A percentile compares a stretch with the other conserved stretches of the same genome.
Conservation (phyloP, 352 stramenopile species). For the Pythium graminicola region DNA sequence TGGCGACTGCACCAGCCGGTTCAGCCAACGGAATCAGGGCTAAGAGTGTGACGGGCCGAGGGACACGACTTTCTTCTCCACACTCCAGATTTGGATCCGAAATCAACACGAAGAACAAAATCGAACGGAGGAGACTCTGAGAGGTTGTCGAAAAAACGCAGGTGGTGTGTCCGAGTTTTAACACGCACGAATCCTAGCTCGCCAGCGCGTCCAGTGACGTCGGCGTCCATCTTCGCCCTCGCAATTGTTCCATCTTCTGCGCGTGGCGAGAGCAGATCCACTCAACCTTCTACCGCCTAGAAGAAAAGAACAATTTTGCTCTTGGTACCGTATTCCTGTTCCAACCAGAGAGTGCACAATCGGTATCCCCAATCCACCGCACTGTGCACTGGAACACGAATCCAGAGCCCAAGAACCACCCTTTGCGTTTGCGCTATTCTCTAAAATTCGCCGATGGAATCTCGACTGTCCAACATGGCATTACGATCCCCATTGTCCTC, state of each 20-base stretch:
- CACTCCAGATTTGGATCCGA: background rate
- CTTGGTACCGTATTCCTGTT: too few relatives aligned
- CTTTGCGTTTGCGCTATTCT: background rate
- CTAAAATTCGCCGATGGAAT: conserved; percentile 14
- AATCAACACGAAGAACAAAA: background rate
- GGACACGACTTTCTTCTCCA: background rate
- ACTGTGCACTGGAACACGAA: background rate
- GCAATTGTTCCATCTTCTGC: background rate
- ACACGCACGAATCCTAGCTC: background rate
- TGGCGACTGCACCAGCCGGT: background rate
- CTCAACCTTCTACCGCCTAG: too few relatives aligned
- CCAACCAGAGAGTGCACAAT: background rate
- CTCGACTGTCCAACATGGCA: conserved; percentile 8
- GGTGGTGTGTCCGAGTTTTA: background rate
- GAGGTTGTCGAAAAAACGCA: background rate
- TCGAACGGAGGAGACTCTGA: background rate
- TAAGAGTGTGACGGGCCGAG: background rate
- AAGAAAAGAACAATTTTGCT: too few relatives aligned
- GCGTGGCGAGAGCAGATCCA: background rate
- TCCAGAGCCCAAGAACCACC: background rate
- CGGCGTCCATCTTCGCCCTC: too few relatives aligned
- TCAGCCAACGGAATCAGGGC: too few relatives aligned
- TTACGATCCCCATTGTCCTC: conserved; percentile 9
- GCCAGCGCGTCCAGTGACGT: too few relatives aligned
- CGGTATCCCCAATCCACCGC: background rate